These are phyloP conservation scores for Rhizophora apiculata DNA, from an alignment of 345 rosid genomes.

Conservation along the genomic window DNA sequence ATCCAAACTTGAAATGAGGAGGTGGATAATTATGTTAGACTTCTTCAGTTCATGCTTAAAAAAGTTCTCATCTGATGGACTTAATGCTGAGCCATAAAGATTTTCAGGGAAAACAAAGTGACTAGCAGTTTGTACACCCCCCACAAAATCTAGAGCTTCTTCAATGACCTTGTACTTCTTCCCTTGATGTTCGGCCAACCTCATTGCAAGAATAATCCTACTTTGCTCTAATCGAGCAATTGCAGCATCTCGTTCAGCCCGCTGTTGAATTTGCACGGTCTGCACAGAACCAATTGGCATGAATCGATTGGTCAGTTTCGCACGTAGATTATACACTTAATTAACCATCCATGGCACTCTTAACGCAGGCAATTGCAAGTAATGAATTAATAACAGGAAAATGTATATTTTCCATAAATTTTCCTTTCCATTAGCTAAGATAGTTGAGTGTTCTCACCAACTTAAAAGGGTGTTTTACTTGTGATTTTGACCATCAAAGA, in stretches of 20 bases:
- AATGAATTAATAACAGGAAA: no score
- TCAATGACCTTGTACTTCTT: conserved; percentile 80
- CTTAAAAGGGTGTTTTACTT: no score
- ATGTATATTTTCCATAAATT: not conserved
- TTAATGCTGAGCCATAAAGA: conserved; percentile 38
- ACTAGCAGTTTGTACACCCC: conserved; percentile 53
- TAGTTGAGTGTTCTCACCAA: not conserved
- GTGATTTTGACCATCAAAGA: no score
- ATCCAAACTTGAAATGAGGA: conserved; percentile 52
- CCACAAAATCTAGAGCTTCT: conserved; percentile 83
- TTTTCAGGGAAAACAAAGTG: conserved; percentile 56
- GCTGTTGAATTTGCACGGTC: conserved; percentile 80
- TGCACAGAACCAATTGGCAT: conserved; percentile 25
- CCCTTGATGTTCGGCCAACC: conserved; percentile 80
- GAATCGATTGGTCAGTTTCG: not conserved
- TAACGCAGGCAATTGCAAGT: no score
- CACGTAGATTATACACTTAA: not conserved
- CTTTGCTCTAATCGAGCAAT: conserved; percentile 85
- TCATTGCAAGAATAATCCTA: conserved; percentile 79
- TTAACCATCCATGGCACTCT: no score
- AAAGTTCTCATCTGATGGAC: conserved; percentile 37
- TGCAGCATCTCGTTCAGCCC: conserved; percentile 87
- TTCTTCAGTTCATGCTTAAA: conserved; percentile 22
- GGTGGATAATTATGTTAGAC: conserved; percentile 39
- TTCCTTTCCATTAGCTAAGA: not conserved